Conservation (phyloP, 2,329 filamentous ascomycete species). For the Stachybotrys chlorohalonatus region DNA sequence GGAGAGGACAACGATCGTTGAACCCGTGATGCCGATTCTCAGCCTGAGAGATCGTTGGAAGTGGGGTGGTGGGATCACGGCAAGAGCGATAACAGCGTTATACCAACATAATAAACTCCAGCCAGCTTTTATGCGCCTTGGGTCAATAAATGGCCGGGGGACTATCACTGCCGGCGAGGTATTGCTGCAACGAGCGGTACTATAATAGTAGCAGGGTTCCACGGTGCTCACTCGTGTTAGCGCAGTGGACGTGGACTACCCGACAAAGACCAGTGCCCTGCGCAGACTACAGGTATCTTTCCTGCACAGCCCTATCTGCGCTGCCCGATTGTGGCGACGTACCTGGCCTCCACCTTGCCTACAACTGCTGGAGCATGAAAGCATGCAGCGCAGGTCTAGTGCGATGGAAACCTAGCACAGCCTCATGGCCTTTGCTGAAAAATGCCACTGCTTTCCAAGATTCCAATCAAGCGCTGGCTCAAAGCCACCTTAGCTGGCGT, state of each 20-base stretch:
- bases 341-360: background rate
- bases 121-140: background rate
- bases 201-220: background rate
- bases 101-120: background rate
- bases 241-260: background rate
- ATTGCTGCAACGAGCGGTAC: no score
- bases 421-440: constrained; percentile 4
- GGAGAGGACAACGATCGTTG: background rate
- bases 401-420: constrained; percentile 1
- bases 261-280: background rate
- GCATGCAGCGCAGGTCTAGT: background rate
- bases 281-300: background rate
- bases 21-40: background rate
- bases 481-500: background rate
- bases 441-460: background rate
- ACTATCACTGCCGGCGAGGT: no score
- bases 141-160: no score
- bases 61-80: background rate
- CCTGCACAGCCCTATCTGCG: background rate
- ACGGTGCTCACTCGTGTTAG: background rate
- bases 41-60: background rate
- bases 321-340: background rate
- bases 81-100: background rate
- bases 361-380: background rate
- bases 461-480: background rate